These are phyloP conservation scores for Scleromitrula shiraiana DNA, from an alignment of 2,329 filamentous ascomycete species.

Conservation along the genomic window DNA sequence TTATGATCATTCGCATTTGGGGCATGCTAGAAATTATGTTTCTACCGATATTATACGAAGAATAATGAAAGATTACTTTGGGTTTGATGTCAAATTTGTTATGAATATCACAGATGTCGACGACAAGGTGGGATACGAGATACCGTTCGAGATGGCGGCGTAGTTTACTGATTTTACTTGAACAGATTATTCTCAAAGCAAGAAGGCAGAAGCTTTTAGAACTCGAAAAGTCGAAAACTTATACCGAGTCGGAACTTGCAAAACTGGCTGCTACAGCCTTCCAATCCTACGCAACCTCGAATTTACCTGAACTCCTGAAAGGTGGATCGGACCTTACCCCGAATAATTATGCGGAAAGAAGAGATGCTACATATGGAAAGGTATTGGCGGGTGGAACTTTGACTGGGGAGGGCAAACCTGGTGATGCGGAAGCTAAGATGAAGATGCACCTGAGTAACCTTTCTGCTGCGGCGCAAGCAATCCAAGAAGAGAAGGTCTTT, in stretches of 20 bases:
- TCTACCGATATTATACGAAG: slow-evolving; percentile 63
- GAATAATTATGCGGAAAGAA: slow-evolving; percentile 41
- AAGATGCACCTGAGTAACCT: slow-evolving; percentile 59
- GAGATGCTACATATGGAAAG: slow-evolving; percentile 45
- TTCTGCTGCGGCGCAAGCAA: slow-evolving; percentile 38
- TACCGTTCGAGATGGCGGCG: not conserved
- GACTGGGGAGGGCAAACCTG: slow-evolving; percentile 43
- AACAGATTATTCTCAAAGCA: slow-evolving; percentile 35
- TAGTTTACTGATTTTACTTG: slow-evolving; percentile 1
- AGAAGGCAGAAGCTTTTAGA: slow-evolving; percentile 76
- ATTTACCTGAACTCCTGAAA: slow-evolving; percentile 43
- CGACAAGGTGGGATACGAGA: slow-evolving; percentile 39
- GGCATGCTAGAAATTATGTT: slow-evolving; percentile 67
- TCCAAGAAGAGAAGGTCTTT: slow-evolving; percentile 43
- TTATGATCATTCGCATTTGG: slow-evolving; percentile 58
- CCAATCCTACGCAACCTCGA: slow-evolving; percentile 46
- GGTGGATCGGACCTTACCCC: slow-evolving; percentile 38
- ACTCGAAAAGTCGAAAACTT: slow-evolving; percentile 64
- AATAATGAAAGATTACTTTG: slow-evolving; percentile 61
- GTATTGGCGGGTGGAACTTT: slow-evolving; percentile 49
- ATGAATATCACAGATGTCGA: slow-evolving; percentile 69
- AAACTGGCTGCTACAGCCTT: slow-evolving; percentile 47
- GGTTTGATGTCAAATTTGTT: slow-evolving; percentile 59
- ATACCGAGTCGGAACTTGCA: slow-evolving; percentile 39
- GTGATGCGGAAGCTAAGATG: slow-evolving; percentile 59